A percentile compares a stretch with the other conserved stretches of the same genome.
phyloP scores from a whole-genome alignment of 2,329 filamentous ascomycete species.

The Aspergillus novoparasiticus region DNA sequence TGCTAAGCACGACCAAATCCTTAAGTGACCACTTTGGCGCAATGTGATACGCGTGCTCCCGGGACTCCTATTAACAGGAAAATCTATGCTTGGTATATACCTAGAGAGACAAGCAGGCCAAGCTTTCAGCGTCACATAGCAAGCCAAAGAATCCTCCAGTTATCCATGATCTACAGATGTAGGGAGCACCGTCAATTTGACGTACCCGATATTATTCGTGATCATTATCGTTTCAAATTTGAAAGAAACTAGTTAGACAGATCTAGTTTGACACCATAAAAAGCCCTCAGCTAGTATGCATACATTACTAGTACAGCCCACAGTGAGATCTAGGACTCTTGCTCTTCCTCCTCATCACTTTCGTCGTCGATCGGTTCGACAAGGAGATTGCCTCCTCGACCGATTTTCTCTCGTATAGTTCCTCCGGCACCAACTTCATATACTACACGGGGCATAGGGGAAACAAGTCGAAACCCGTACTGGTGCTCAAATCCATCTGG shows the following conservation, averaged over 20 bases:
- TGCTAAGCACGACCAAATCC: slow-evolving; percentile 30
- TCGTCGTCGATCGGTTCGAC: slow-evolving; percentile 70
- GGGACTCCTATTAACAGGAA: slow-evolving; percentile 6
- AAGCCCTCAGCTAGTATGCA: background rate
- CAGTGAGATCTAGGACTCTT: slow-evolving; percentile 26
- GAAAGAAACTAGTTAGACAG: background rate
- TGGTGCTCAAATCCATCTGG: slow-evolving; percentile 75
- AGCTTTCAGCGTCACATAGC: slow-evolving; percentile 61
- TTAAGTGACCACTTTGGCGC: slow-evolving; percentile 46
- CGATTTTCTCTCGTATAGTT: slow-evolving; percentile 72
- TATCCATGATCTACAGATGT: background rate
- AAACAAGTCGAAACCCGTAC: slow-evolving; percentile 84
- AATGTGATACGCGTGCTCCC: slow-evolving; percentile 12
- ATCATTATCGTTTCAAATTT: background rate
- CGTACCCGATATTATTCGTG: background rate
- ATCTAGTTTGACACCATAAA: background rate
- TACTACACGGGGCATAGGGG: slow-evolving; percentile 80
- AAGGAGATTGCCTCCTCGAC: slow-evolving; percentile 82
- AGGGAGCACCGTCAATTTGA: background rate
- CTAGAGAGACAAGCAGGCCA: slow-evolving; percentile 26
- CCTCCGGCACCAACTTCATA: slow-evolving; percentile 69
- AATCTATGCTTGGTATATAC: slow-evolving; percentile 15
- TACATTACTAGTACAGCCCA: slow-evolving; percentile 11
- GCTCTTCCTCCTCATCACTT: slow-evolving; percentile 52
- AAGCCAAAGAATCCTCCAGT: slow-evolving; percentile 29